Percentiles rank a stretch among this genome's conserved stretches.
phyloP scores from a whole-genome alignment of 331 rosid species.

The Malus hybrid region DNA sequence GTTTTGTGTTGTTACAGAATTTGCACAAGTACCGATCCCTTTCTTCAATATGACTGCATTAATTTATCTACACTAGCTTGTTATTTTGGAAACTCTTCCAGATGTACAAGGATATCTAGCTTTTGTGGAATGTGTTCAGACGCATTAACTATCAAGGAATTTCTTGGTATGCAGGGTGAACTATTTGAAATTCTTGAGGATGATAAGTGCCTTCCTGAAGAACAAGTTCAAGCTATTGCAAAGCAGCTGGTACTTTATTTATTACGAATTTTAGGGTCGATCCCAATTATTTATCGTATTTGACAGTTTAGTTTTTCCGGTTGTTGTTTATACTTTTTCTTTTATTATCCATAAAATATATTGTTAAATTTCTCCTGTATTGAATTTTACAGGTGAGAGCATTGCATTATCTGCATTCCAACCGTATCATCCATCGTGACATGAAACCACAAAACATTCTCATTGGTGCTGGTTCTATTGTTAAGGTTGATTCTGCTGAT shows the following conservation, averaged over 20 bases:
- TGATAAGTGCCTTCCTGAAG: conserved; percentile 96
- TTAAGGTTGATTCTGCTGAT: conserved; percentile 53
- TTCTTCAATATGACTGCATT: background rate
- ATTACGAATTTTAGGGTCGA: background rate
- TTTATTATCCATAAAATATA: background rate
- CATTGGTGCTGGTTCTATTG: conserved; percentile 89
- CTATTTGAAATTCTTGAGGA: conserved; percentile 97
- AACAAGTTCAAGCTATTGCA: conserved; percentile 96
- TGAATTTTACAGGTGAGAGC: conserved; percentile 68
- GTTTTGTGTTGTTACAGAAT: conserved; percentile 91
- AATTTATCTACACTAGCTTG: background rate
- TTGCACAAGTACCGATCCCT: conserved; percentile 66
- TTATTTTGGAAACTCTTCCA: conserved; percentile 5
- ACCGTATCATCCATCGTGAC: conserved; percentile 93
- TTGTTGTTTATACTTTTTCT: conserved; percentile 3
- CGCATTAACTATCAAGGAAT: conserved; percentile 10
- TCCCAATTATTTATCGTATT: background rate
- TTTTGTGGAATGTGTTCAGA: background rate
- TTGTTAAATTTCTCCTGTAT: background rate
- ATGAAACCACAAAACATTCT: conserved; percentile 30
- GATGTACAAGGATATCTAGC: conserved; percentile 1
- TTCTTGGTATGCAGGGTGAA: conserved; percentile 58
- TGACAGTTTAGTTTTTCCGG: background rate
- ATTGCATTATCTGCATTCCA: conserved; percentile 87
- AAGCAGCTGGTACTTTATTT: conserved; percentile 73